Evolutionary conservation across 2,329 filamentous ascomycete species (phyloP).

Genomic region (Cordyceps javanica): DNA sequence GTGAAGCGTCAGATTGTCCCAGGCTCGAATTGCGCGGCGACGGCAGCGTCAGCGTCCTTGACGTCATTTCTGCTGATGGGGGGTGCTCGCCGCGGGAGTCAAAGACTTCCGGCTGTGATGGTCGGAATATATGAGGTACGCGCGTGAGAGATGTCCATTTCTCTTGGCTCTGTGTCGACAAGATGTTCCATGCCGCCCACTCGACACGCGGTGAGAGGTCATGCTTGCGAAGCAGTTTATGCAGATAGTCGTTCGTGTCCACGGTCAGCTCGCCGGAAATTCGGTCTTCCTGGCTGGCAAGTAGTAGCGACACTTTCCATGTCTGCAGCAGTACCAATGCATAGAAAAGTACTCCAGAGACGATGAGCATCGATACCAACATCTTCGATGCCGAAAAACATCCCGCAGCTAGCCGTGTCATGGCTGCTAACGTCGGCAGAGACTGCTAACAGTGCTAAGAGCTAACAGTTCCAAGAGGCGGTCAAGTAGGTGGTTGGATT

Average conservation of each 20-base stretch:
- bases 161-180: background rate
- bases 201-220: slow-evolving; percentile 1
- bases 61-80: background rate
- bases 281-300: background rate
- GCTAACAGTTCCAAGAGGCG: background rate
- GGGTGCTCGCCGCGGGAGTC: background rate
- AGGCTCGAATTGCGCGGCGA: slow-evolving; percentile 25
- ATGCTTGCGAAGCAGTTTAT: background rate
- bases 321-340: background rate
- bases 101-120: background rate
- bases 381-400: background rate
- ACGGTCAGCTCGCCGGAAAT: background rate
- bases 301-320: background rate
- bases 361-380: background rate
- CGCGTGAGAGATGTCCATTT: slow-evolving; percentile 3
- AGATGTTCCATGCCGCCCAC: slow-evolving; percentile 6
- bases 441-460: background rate
- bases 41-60: slow-evolving; percentile 25
- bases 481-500: background rate
- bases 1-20: slow-evolving; percentile 32
- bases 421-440: background rate
- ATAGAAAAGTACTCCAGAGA: background rate
- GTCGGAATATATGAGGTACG: background rate
- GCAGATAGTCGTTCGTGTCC: background rate
- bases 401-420: slow-evolving; percentile 1